Conservation (phyloP, 148 eudicot genomes). For the Rhododendron vialii region DNA sequence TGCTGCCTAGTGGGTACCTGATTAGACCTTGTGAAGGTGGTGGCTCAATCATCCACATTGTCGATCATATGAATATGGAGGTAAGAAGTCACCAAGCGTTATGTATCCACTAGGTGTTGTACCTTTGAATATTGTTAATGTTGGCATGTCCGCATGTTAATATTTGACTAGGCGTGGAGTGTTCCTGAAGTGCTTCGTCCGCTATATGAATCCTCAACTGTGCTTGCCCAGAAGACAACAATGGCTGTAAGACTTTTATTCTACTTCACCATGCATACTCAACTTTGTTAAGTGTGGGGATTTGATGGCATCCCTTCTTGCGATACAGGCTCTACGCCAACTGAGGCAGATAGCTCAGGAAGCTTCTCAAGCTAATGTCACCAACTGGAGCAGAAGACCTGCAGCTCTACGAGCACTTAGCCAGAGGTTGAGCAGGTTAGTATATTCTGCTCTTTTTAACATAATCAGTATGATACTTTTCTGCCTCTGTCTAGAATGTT, state of each 20-base stretch:
- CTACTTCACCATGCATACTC: neutral
- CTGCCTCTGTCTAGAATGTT: neutral
- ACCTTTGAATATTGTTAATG: neutral
- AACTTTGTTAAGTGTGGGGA: neutral
- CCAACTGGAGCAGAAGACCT: slow-evolving; percentile 74
- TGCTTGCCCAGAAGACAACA: slow-evolving; percentile 73
- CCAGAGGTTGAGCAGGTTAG: slow-evolving; percentile 72
- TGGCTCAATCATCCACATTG: slow-evolving; percentile 77
- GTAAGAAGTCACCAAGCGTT: slow-evolving; percentile 17
- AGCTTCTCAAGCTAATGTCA: slow-evolving; percentile 54
- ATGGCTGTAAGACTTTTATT: slow-evolving; percentile 43
- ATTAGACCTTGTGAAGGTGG: slow-evolving; percentile 88
- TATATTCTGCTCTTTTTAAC: neutral
- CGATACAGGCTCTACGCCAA: slow-evolving; percentile 65
- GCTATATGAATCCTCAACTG: slow-evolving; percentile 74
- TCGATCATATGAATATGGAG: slow-evolving; percentile 82
- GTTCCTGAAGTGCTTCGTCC: slow-evolving; percentile 87
- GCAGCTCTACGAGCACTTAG: slow-evolving; percentile 73
- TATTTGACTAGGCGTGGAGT: slow-evolving; percentile 52
- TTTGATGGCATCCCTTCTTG: neutral
- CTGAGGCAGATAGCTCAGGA: slow-evolving; percentile 81
- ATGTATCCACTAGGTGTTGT: neutral
- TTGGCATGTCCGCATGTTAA: neutral
- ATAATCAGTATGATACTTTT: neutral
- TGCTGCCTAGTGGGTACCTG: slow-evolving; percentile 74